A percentile compares a stretch with the other conserved stretches of the same genome.
These are phyloP conservation scores for Staphylotrichum longicolle DNA, from an alignment of 495 filamentous ascomycete genomes.

Conservation along the genomic window DNA sequence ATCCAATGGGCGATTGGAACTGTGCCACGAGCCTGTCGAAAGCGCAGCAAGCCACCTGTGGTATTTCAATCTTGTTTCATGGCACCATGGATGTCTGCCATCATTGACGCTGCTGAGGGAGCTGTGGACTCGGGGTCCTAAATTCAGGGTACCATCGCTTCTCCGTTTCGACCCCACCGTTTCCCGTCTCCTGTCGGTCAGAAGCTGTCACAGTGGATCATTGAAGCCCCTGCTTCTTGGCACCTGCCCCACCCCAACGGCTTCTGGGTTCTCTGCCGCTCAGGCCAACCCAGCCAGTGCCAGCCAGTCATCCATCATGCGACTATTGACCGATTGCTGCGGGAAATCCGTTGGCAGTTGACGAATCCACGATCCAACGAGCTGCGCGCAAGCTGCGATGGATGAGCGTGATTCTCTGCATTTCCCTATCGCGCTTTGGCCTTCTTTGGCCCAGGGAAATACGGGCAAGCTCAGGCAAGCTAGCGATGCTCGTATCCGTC, in stretches of 20 bases:
- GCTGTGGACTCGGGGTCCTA: not conserved
- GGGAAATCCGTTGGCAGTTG: too few relatives aligned
- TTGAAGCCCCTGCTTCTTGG: constrained; percentile 4
- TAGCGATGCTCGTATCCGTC: constrained; percentile 13
- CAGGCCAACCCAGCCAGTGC: constrained; percentile 2
- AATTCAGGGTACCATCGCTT: not conserved
- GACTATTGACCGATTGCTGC: not conserved
- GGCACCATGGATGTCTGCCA: not conserved
- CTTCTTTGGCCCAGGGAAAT: not conserved
- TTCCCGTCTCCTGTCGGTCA: not conserved
- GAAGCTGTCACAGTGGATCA: constrained; percentile 4
- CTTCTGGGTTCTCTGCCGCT: constrained; percentile 1
- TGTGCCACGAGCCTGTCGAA: not conserved
- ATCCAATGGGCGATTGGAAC: not conserved
- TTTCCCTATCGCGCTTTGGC: not conserved
- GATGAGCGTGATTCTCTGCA: not conserved
- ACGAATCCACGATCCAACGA: too few relatives aligned
- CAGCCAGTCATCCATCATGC: not conserved
- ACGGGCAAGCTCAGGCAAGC: not conserved
- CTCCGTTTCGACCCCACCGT: constrained; percentile 2
- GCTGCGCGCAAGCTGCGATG: not conserved
- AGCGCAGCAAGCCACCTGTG: not conserved
- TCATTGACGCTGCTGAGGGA: too few relatives aligned
- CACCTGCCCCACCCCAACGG: constrained; percentile 7
- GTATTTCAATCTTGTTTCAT: too few relatives aligned